phyloP scores from a whole-genome alignment of 1,284 basidiomycete species.

The Golubevia sp. region DNA sequence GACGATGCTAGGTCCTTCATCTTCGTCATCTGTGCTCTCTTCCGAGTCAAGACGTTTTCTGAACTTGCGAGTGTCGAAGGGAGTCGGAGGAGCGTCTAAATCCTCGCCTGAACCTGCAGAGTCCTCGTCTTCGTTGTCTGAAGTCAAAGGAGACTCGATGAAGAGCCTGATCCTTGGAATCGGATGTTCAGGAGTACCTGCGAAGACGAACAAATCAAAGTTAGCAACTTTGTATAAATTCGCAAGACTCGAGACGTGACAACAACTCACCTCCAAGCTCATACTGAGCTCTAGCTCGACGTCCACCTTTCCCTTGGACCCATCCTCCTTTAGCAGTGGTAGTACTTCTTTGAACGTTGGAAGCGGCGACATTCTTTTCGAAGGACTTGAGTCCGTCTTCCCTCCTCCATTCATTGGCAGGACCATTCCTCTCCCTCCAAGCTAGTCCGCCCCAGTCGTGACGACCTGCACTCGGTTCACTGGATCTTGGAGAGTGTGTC shows the following conservation, averaged over 20 bases:
- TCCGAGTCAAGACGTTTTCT: too few species aligned
- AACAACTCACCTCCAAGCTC: slow-evolving; percentile 54
- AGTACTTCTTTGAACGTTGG: slow-evolving; percentile 16
- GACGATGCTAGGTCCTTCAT: too few species aligned
- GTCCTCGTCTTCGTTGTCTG: slow-evolving; percentile 28
- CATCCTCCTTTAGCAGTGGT: slow-evolving; percentile 20
- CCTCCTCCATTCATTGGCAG: too few species aligned
- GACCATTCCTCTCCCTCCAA: slow-evolving; percentile 9
- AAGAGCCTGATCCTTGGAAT: slow-evolving; percentile 60
- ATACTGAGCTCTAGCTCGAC: slow-evolving; percentile 62
- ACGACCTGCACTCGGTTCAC: slow-evolving; percentile 4
- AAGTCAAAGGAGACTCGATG: slow-evolving; percentile 45
- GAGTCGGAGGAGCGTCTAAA: slow-evolving; percentile 12
- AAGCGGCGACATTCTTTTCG: not conserved
- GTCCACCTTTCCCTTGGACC: slow-evolving; percentile 46
- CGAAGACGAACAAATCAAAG: not conserved
- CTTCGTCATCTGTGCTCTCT: too few species aligned
- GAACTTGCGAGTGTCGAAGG: too few species aligned
- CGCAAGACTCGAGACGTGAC: too few species aligned
- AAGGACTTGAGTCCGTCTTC: too few species aligned
- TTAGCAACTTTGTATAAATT: too few species aligned
- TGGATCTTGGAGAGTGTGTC: not conserved
- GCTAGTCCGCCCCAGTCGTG: slow-evolving; percentile 19
- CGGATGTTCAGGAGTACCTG: slow-evolving; percentile 56
- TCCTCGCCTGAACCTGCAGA: slow-evolving; percentile 9